Conservation (phyloP, 2,329 filamentous ascomycete species). For the Microdochium trichocladiopsis region DNA sequence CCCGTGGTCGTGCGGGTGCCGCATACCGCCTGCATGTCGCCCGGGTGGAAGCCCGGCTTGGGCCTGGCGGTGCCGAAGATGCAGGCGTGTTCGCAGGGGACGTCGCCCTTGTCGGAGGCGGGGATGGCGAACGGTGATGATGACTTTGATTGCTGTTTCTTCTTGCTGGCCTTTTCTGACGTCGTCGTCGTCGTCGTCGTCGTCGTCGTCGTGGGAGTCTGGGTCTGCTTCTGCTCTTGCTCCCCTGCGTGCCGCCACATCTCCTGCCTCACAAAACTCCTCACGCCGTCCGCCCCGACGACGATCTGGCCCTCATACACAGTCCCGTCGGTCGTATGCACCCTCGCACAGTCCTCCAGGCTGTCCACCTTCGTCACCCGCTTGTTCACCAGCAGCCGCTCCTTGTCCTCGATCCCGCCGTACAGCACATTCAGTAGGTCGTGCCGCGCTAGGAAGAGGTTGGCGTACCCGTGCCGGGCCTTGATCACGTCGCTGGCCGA, state of each 20-base stretch:
- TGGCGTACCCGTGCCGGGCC: slow-evolving; percentile 19
- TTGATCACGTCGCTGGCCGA: slow-evolving; percentile 1
- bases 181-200: slow-evolving; percentile 7
- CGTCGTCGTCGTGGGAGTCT: slow-evolving; percentile 10
- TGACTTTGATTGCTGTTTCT: slow-evolving; percentile 5
- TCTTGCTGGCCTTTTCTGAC: slow-evolving; percentile 5
- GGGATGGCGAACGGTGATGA: background rate
- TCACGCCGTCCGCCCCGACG: slow-evolving; percentile 32
- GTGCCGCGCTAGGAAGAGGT: slow-evolving; percentile 27
- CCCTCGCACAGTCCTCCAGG: slow-evolving; percentile 15
- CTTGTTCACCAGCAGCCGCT: slow-evolving; percentile 19
- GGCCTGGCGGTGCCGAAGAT: slow-evolving; percentile 1
- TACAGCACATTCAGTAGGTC: slow-evolving; percentile 24
- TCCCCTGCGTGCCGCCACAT: slow-evolving; percentile 11
- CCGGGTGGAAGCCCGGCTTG: background rate
- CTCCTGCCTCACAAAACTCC: slow-evolving; percentile 26
- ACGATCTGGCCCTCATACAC: slow-evolving; percentile 24
- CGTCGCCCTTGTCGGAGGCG: background rate
- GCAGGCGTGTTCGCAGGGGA: slow-evolving; percentile 1
- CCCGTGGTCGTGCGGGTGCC: background rate
- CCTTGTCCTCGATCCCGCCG: slow-evolving; percentile 22
- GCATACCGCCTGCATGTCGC: background rate
- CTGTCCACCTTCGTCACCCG: slow-evolving; percentile 17
- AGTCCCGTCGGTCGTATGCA: slow-evolving; percentile 21
- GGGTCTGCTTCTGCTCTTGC: background rate